phyloP scores from a whole-genome alignment of 2,329 filamentous ascomycete genomes.

The Bertia moriformis region DNA sequence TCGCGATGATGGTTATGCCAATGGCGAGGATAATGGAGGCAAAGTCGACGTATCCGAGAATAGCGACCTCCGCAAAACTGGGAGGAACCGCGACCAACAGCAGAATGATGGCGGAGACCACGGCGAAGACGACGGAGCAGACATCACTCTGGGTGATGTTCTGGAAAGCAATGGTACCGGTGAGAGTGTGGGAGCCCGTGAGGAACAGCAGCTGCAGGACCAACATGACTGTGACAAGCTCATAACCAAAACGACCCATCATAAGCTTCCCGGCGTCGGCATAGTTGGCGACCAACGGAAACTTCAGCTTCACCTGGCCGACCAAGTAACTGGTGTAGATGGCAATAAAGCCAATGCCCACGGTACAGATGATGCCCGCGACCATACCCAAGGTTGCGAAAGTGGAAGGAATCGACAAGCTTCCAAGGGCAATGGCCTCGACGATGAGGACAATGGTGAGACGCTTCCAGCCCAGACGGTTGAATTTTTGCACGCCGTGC shows the following conservation, averaged over 20 bases:
- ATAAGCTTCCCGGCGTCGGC: slow-evolving; percentile 42
- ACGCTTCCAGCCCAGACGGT: slow-evolving; percentile 27
- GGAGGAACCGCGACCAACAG: slow-evolving; percentile 36
- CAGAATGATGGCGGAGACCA: slow-evolving; percentile 32
- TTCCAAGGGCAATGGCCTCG: slow-evolving; percentile 30
- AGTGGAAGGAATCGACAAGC: slow-evolving; percentile 8
- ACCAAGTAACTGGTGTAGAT: slow-evolving; percentile 24
- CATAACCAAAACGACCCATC: slow-evolving; percentile 30
- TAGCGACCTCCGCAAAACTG: slow-evolving; percentile 39
- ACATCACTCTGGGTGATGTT: slow-evolving; percentile 34
- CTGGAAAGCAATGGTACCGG: slow-evolving; percentile 44
- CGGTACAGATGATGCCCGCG: slow-evolving; percentile 7
- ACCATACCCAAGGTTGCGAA: slow-evolving; percentile 11
- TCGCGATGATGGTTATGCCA: slow-evolving; percentile 39
- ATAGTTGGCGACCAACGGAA: slow-evolving; percentile 10
- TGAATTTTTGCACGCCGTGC: slow-evolving; percentile 7
- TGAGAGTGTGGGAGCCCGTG: slow-evolving; percentile 45
- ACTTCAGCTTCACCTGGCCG: slow-evolving; percentile 15
- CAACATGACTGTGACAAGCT: slow-evolving; percentile 33
- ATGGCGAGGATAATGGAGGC: slow-evolving; percentile 36
- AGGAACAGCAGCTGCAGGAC: slow-evolving; percentile 43
- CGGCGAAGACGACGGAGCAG: slow-evolving; percentile 39
- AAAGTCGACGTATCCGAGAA: slow-evolving; percentile 38
- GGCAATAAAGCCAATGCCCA: slow-evolving; percentile 15
- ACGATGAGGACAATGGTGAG: slow-evolving; percentile 31